These are phyloP conservation scores for Penicillium alfredii DNA, from an alignment of 495 filamentous ascomycete species.

Conservation along the genomic window DNA sequence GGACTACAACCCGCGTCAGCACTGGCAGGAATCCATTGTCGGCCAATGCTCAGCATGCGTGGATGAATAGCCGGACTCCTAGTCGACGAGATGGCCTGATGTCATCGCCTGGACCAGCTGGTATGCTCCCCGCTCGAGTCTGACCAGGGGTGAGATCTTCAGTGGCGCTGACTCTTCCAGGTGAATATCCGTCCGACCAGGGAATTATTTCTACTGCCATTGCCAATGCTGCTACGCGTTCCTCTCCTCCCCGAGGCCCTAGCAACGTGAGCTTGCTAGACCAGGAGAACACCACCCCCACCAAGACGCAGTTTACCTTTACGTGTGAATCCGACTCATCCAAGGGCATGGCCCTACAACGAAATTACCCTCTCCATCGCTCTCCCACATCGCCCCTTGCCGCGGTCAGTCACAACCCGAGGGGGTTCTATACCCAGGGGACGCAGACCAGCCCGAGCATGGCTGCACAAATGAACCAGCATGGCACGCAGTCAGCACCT, in stretches of 20 bases:
- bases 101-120: slow-evolving; percentile 35
- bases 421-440: slow-evolving; percentile 49
- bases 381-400: slow-evolving; percentile 29
- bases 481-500: slow-evolving; percentile 26
- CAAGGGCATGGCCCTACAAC: slow-evolving; percentile 54
- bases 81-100: slow-evolving; percentile 35
- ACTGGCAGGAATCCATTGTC: slow-evolving; percentile 62
- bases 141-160: too few relatives aligned
- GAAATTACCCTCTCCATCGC: slow-evolving; percentile 31
- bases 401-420: slow-evolving; percentile 24
- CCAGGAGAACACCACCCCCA: slow-evolving; percentile 55
- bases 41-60: slow-evolving; percentile 34
- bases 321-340: slow-evolving; percentile 74
- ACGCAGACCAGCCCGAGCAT: slow-evolving; percentile 58
- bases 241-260: slow-evolving; percentile 53
- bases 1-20: slow-evolving; percentile 39
- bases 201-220: slow-evolving; percentile 90
- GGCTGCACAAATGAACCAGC: slow-evolving; percentile 28
- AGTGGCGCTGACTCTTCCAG: too few relatives aligned
- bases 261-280: slow-evolving; percentile 73
- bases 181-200: slow-evolving; percentile 42
- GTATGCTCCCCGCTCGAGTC: too few relatives aligned
- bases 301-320: slow-evolving; percentile 86
- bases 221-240: slow-evolving; percentile 72
- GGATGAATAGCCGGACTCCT: slow-evolving; percentile 29